Conservation (phyloP, 768 basidiomycete species). For the Leucosporidium creatinivorum region DNA sequence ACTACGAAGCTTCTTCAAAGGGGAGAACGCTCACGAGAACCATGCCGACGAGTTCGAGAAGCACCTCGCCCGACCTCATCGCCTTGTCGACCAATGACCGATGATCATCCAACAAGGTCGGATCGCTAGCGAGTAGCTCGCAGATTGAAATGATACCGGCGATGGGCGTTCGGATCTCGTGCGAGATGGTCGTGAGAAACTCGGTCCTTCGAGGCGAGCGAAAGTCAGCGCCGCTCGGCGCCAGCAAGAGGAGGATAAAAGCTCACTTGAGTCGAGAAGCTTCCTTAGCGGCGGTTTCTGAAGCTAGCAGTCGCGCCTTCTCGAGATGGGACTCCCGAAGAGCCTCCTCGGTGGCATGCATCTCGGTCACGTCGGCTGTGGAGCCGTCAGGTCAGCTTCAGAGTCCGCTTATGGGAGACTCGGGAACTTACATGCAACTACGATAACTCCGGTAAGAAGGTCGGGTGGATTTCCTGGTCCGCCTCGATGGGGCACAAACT, state of each 20-base stretch:
- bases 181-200: conserved; percentile 25
- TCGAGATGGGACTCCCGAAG: too few species aligned
- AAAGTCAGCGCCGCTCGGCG: too few species aligned
- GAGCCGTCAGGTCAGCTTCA: too few species aligned
- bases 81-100: conserved; percentile 22
- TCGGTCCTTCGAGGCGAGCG: conserved; percentile 13
- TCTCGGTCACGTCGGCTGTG: conserved; percentile 20
- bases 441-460: too few species aligned
- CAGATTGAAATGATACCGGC: conserved; percentile 28
- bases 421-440: too few species aligned
- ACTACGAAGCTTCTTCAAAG: too few species aligned
- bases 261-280: conserved; percentile 27
- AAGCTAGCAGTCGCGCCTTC: neutral
- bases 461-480: neutral
- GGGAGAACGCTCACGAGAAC: conserved; percentile 15
- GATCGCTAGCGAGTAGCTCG: conserved; percentile 27
- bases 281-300: conserved; percentile 31
- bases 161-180: conserved; percentile 34
- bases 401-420: neutral
- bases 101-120: neutral
- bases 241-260: too few species aligned
- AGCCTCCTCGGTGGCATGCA: too few species aligned
- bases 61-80: conserved; percentile 30
- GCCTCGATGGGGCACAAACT: neutral
- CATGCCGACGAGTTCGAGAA: conserved; percentile 20